Percentiles rank a stretch among this genome's conserved stretches.
Evolutionary conservation across 352 stramenopile species (phyloP).

Genomic region (Thalassiosira mediterranea): DNA sequence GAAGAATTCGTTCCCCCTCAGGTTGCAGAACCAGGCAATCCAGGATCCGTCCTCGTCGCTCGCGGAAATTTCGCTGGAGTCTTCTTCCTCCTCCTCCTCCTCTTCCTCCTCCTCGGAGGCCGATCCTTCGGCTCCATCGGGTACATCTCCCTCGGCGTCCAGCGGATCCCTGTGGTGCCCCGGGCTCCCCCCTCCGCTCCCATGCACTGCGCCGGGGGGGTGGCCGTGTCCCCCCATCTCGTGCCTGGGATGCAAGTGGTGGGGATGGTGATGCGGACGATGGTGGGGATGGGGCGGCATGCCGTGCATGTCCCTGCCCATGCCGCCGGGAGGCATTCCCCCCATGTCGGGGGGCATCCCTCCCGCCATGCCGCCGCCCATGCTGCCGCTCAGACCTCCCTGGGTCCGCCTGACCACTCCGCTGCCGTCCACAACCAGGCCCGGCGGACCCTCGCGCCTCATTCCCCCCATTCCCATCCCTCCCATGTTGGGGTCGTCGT

Average conservation of each 20-base stretch:
- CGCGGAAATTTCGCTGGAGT: constrained; percentile 78
- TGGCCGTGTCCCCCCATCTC: neutral
- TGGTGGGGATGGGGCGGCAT: constrained; percentile 4
- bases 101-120: constrained; percentile 54
- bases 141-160: neutral
- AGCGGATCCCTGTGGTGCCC: neutral
- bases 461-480: neutral
- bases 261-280: neutral
- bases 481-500: too few relatives aligned
- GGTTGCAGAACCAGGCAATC: constrained; percentile 99
- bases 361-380: neutral
- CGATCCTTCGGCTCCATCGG: constrained; percentile 13
- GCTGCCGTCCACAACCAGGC: constrained; percentile 39
- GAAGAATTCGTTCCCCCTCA: constrained; percentile 99
- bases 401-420: constrained; percentile 20
- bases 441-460: constrained; percentile 14
- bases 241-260: neutral
- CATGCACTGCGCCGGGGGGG: too few relatives aligned
- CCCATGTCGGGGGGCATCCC: neutral
- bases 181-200: neutral
- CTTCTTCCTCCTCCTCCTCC: constrained; percentile 79
- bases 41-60: constrained; percentile 89
- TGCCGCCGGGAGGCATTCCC: neutral
- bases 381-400: neutral
- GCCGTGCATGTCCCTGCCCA: too few relatives aligned